Evolutionary conservation across 2,329 filamentous ascomycete genomes (phyloP), one percentile per base, ranked within the genome.

Genomic region (Alternaria sp.): DNA sequence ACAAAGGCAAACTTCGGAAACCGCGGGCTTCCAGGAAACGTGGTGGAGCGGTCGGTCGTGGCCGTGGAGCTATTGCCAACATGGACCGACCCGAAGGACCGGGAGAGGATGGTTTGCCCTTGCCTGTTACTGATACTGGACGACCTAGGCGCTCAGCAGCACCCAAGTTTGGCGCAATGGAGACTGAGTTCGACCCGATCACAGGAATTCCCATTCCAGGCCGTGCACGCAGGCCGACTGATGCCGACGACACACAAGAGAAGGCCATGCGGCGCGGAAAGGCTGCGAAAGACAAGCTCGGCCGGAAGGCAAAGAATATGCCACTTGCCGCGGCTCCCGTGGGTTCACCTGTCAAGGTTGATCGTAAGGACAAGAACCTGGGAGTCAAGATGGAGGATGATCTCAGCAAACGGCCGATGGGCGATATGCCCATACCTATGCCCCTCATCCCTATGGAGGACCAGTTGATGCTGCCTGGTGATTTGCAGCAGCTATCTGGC

Each of bases 151-250:
- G 84, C 49, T 83, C 82, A 43, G 84, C 84, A 26, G 91, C 91
- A 11, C 91, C 91, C 4, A 91, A 88, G 0, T 94, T 89, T 81
- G 87, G 87, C 42, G 90, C 92, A 69, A 81, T 82, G 28, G 85
- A 89, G 56, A 78, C 81, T 9, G 90, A 92, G 59, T 85, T 85
- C 16, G 90, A 92, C 79, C 81, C 48, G 20, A 71, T 63, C 8
- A 69, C 71, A 5, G 64, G 73, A 20, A 69, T 78, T 16, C 65
- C 68, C 44, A 72, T 71, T 5, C 69, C 72, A 44, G 72, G 71
- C 51, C 44, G 85, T 78, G 47, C 64, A 20, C 75, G 76, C 42
- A 65, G 73, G 43, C 71, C 71, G 42, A 73, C 68, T 12, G 75
- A 78, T 59, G 68, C 67, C 22, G 75, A 78, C 49, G 74, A 71